Conservation (phyloP, 108 stramenopile species). For the Fragilariopsis cylindrus region DNA sequence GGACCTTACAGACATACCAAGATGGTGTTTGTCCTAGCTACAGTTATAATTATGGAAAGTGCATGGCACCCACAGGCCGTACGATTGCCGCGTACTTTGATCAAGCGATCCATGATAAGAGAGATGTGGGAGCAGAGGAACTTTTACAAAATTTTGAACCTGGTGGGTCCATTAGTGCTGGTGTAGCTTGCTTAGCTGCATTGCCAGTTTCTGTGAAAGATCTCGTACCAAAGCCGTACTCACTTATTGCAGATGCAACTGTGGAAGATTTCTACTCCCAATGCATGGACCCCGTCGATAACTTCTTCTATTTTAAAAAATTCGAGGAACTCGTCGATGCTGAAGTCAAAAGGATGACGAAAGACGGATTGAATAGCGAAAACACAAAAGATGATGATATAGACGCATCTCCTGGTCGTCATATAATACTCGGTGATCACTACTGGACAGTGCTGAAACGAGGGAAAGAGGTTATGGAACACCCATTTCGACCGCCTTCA, state of each 20-base stretch:
- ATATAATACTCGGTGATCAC: constrained; percentile 44
- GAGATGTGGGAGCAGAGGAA: constrained; percentile 24
- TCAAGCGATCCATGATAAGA: constrained; percentile 25
- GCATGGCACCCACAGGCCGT: constrained; percentile 52
- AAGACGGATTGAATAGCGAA: neutral
- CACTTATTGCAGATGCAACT: constrained; percentile 41
- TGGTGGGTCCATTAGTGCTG: constrained; percentile 56
- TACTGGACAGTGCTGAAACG: constrained; percentile 70
- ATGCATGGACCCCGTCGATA: constrained; percentile 58
- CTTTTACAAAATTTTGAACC: constrained; percentile 22
- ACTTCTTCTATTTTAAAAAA: constrained; percentile 57
- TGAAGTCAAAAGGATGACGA: constrained; percentile 19
- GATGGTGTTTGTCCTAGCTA: constrained; percentile 75
- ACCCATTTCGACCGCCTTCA: constrained; percentile 64
- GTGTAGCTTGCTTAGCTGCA: constrained; percentile 73
- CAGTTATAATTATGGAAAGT: constrained; percentile 73
- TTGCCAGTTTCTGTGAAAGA: constrained; percentile 67
- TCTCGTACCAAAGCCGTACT: constrained; percentile 72
- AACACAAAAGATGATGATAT: neutral
- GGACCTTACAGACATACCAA: constrained; percentile 85
- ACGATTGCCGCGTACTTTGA: constrained; percentile 45
- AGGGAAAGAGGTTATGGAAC: constrained; percentile 21
- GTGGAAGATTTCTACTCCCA: constrained; percentile 66
- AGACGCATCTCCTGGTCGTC: constrained; percentile 22
- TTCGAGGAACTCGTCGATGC: constrained; percentile 55